phyloP scores from a whole-genome alignment of 495 filamentous ascomycete genomes.

The Aspergillus mulundensis region DNA sequence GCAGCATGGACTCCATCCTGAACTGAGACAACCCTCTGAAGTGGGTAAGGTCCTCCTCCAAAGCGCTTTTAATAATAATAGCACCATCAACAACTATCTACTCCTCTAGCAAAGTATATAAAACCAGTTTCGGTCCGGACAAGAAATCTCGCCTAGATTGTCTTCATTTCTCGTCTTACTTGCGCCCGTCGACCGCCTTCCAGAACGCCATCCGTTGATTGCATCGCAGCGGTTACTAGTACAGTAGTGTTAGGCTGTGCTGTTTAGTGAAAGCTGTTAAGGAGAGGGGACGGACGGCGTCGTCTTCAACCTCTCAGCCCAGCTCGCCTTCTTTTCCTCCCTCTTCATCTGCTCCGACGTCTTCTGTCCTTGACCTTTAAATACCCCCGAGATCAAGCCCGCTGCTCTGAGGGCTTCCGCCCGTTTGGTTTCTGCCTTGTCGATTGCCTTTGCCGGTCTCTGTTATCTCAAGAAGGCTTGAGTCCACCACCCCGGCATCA shows the following conservation, averaged over 20 bases:
- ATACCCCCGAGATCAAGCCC: background rate
- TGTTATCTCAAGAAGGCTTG: constrained; percentile 11
- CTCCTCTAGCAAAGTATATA: background rate
- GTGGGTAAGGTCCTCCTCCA: constrained; percentile 1
- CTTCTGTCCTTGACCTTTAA: background rate
- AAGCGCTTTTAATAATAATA: constrained; percentile 1
- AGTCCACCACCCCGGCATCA: constrained; percentile 3
- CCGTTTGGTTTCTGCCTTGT: constrained; percentile 8
- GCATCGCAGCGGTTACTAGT: background rate
- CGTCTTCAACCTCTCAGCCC: background rate
- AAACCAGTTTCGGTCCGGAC: background rate
- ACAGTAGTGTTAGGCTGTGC: background rate
- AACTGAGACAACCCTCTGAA: constrained; percentile 23
- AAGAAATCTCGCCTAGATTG: background rate
- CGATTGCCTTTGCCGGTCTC: constrained; percentile 1
- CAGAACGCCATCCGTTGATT: constrained; percentile 15
- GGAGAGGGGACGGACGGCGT: constrained; percentile 13
- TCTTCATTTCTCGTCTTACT: background rate
- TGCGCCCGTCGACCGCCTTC: constrained; percentile 21
- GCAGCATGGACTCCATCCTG: background rate
- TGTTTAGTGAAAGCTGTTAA: constrained; percentile 12
- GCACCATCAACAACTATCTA: background rate
- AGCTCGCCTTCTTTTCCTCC: constrained; percentile 5
- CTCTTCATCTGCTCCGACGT: constrained; percentile 4
- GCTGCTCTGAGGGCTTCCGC: constrained; percentile 6